Percentiles rank a stretch among this genome's conserved stretches.
These are phyloP conservation scores for Cladobotryum protrusum DNA, from an alignment of 2,329 filamentous ascomycete species.

Conservation along the genomic window DNA sequence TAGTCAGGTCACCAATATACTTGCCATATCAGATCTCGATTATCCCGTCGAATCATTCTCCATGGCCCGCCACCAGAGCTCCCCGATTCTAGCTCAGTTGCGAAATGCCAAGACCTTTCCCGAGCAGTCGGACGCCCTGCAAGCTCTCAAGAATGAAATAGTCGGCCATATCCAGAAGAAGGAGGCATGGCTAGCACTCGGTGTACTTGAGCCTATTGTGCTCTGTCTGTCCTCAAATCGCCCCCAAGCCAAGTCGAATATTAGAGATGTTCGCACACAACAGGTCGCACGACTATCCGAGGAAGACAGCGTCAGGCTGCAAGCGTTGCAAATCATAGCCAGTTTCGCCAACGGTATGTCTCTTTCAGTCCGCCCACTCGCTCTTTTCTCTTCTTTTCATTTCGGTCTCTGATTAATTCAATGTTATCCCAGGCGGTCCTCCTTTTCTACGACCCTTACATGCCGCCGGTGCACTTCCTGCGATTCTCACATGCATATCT, in stretches of 20 bases:
- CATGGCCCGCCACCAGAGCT: conserved; percentile 50
- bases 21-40: background rate
- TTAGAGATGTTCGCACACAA: conserved; percentile 32
- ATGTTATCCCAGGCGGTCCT: conserved; percentile 57
- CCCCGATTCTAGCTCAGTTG: conserved; percentile 52
- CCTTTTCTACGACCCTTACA: conserved; percentile 71
- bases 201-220: conserved; percentile 56
- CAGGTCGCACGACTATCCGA: conserved; percentile 41
- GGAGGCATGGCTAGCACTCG: conserved; percentile 66
- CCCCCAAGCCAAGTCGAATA: conserved; percentile 29
- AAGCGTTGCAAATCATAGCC: conserved; percentile 77
- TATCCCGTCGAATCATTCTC: conserved; percentile 13
- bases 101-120: conserved; percentile 44
- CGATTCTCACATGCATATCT: conserved; percentile 65
- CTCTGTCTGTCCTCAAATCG: conserved; percentile 36
- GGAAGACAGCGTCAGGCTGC: conserved; percentile 63
- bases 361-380: background rate
- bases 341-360: conserved; percentile 75
- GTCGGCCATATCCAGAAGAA: conserved; percentile 86
- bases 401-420: background rate
- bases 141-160: conserved; percentile 78
- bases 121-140: conserved; percentile 56
- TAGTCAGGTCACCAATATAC: background rate
- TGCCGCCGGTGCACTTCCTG: conserved; percentile 58
- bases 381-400: background rate